Evolutionary conservation across 495 filamentous ascomycete species (phyloP), one percentile per base, ranked within the genome.

Genomic region (Cudoniella acicularis): DNA sequence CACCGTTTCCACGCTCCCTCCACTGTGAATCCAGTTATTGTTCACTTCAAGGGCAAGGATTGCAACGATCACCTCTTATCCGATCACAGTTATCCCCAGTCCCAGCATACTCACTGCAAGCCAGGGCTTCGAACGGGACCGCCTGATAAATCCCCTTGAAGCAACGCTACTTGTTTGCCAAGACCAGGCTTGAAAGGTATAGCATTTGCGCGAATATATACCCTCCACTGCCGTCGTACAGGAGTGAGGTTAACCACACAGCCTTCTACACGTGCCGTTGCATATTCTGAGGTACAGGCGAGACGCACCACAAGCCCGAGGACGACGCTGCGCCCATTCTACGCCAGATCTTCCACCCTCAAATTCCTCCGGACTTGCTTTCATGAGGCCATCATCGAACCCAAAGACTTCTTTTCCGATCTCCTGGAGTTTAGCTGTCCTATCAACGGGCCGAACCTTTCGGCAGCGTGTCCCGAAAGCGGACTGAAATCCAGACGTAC

Each of bases 21-120:
- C 43, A 6, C 18, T 46, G 6, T 46, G 43, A 16, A n/a, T 6
- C 18, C 58, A 22, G 42, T 13, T 4, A 4, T 50, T 21, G 22
- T 52, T 42, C 23, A 53, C 50, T 56, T 13, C 17, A 53, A n/a
- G 40, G 49, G 52, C 59, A 65, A 65, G 63, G 63, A 54, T 65
- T 59, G 59, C 63, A 65, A 24, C 58, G 61, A 62, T 59, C 63
- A 59, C 63, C 50, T 62, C 59, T 56, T 56, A 60, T 60, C 62
- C 57, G 51, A 59, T 36, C 52, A 30, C 20, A 8, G 26, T 42
- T 54, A 41, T 52, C 61, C 40, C 51, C 53, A 42, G 27, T 57
- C 20, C 46, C 52, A 47, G 36, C n/a, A 46, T 8, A 16, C 23
- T 13, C 10, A 48, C 42, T 62, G 40, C 8, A 42, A 22, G 25